A percentile compares a stretch with the other conserved stretches of the same genome.
phyloP scores from a whole-genome alignment of 495 filamentous ascomycete genomes.

The Poronia punctata region DNA sequence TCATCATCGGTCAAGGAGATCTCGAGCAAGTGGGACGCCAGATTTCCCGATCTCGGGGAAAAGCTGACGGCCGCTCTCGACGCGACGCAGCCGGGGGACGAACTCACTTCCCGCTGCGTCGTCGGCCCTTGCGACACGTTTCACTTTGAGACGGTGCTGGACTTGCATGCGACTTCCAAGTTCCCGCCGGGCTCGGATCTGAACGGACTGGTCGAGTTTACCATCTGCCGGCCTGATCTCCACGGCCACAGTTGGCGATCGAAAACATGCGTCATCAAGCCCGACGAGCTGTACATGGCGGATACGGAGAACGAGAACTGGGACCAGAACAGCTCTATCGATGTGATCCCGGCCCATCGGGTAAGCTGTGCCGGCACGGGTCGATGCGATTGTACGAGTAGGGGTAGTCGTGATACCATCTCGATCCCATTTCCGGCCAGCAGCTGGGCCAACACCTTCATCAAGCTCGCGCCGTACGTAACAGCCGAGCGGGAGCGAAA shows the following conservation, averaged over 20 bases:
- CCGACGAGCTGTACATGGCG: constrained; percentile 37
- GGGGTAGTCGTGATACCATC: constrained; percentile 28
- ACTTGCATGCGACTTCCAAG: constrained; percentile 36
- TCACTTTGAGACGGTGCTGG: constrained; percentile 43
- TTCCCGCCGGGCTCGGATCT: constrained; percentile 43
- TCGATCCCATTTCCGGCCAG: constrained; percentile 44
- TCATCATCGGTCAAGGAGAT: constrained; percentile 37
- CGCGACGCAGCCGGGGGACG: constrained; percentile 25
- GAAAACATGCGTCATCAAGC: constrained; percentile 40
- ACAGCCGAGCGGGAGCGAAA: constrained; percentile 26
- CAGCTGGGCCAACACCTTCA: constrained; percentile 41
- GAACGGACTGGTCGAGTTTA: constrained; percentile 42
- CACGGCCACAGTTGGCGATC: constrained; percentile 44
- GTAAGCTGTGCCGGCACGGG: constrained; percentile 29
- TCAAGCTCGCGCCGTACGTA: constrained; percentile 37
- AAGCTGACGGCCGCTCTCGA: constrained; percentile 30
- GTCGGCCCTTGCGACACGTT: constrained; percentile 43
- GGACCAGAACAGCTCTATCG: constrained; percentile 25
- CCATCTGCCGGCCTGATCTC: constrained; percentile 35
- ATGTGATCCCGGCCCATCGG: constrained; percentile 31
- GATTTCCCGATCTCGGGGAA: constrained; percentile 38
- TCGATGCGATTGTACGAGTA: constrained; percentile 23
- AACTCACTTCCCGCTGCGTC: constrained; percentile 23
- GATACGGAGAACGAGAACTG: constrained; percentile 25
- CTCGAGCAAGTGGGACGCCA: constrained; percentile 31